Base-by-base conservation (phyloP, 768 basidiomycete genomes). In the Psilocybe cubensis region DNA sequence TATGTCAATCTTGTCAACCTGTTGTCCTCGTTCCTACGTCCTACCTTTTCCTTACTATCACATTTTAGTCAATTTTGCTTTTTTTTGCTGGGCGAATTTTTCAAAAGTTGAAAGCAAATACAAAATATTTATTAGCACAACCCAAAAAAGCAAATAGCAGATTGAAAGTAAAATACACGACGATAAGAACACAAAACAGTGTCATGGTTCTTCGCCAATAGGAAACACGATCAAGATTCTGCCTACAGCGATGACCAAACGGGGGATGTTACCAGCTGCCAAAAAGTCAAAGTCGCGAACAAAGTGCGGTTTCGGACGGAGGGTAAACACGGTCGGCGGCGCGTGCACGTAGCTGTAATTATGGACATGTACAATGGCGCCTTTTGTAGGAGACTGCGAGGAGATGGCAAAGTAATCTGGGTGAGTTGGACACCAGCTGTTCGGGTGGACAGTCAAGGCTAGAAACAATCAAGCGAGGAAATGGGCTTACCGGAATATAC, bases 231-330 rank as follows among this genome's bases (percentile, higher is more conserved):
- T 68, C 4, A 91, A 69, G 45, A 80, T 80, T 52, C 76, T 72
- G 31, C 88, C 88, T 21, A 89, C 77, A 8, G 87, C 89, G 9
- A 85, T 85, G 2, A 81, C 92, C 54, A 94, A 80, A 28, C 85
- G 75, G 42, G 87, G 87, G 56, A 85, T 86, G 21, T 85, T 84
- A 41, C 72, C 76, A 23, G 79, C 59, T 3, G 80, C 78, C 48
- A 94, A 72, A 71, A 92, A 93, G 73, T 93, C 92, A 63, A 94
- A 91, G 68, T 91, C 87, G 51, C 81, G 80, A 29, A 92, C 76
- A 58, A 79, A 77, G 69, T 87, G 81, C 14, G 91, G 91, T 23
- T 82, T 82, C 24, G 83, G 77, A 24, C 80, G 79, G 52, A 93
- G 66, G 41, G 71, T 72, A 49, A 92, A 83, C 8, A 78, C 71